phyloP scores from a whole-genome alignment of 305 asterid genomes.

The Fraxinus latifolia region DNA sequence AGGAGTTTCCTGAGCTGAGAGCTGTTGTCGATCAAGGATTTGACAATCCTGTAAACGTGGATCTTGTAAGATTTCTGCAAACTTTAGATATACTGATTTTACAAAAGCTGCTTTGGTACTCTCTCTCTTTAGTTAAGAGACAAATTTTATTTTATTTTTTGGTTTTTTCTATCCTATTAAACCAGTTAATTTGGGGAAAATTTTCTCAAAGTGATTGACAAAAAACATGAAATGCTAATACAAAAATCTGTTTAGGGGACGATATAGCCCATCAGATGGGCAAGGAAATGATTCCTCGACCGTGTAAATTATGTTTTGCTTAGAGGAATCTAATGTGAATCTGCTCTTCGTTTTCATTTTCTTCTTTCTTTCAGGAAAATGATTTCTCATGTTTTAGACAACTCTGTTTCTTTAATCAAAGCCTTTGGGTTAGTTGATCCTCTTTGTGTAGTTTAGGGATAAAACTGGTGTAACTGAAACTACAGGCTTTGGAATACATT shows the following conservation, averaged over 20 bases:
- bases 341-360: background rate
- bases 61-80: constrained; percentile 48
- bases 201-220: background rate
- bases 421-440: background rate
- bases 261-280: background rate
- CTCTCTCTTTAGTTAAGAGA: background rate
- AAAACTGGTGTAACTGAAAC: constrained; percentile 8
- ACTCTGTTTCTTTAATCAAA: background rate
- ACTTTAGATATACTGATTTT: constrained; percentile 1
- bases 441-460: background rate
- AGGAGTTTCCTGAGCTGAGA: constrained; percentile 80
- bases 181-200: background rate
- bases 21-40: constrained; percentile 65
- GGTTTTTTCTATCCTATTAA: background rate
- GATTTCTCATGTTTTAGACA: background rate
- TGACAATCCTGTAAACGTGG: constrained; percentile 69
- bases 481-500: constrained; percentile 74
- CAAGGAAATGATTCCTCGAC: background rate
- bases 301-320: background rate
- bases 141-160: background rate
- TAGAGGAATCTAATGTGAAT: background rate
- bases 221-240: background rate
- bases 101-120: background rate
- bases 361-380: background rate
- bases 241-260: background rate